These are phyloP conservation scores for Curvularia sp. DNA, from an alignment of 2,329 filamentous ascomycete species.

Conservation along the genomic window DNA sequence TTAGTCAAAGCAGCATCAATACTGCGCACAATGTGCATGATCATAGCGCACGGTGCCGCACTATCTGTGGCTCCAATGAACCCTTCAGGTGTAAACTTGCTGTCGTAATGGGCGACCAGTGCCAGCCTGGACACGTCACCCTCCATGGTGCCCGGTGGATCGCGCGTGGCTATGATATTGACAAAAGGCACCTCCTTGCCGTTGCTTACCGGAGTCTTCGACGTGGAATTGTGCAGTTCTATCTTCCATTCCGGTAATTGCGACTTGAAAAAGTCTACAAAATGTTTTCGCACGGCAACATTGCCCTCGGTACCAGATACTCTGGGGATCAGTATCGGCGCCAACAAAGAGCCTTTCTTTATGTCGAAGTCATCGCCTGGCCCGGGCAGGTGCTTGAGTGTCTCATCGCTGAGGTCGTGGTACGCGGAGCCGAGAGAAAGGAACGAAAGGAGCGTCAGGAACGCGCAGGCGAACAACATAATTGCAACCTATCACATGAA, in stretches of 20 bases:
- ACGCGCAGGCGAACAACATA: constrained; percentile 29
- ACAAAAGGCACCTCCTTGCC: constrained; percentile 78
- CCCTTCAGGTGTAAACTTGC: constrained; percentile 77
- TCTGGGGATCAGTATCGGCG: constrained; percentile 85
- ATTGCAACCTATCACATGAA: constrained; percentile 24
- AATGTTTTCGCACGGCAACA: constrained; percentile 77
- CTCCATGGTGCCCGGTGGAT: constrained; percentile 77
- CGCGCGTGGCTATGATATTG: constrained; percentile 88
- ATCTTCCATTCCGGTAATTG: constrained; percentile 82
- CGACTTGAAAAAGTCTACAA: constrained; percentile 79
- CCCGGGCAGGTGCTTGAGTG: constrained; percentile 73
- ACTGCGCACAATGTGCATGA: constrained; percentile 83
- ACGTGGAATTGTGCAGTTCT: constrained; percentile 85
- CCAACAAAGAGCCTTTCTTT: constrained; percentile 74
- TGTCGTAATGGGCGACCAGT: constrained; percentile 94
- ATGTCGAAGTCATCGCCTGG: constrained; percentile 82
- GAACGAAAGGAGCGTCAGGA: constrained; percentile 34
- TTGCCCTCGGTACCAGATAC: constrained; percentile 87
- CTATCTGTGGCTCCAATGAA: constrained; percentile 96
- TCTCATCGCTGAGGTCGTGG: constrained; percentile 73
- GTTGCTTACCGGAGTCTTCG: constrained; percentile 78
- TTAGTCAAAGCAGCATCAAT: constrained; percentile 82
- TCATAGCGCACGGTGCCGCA: constrained; percentile 91
- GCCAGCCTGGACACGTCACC: constrained; percentile 85
- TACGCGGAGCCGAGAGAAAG: constrained; percentile 56